These are phyloP conservation scores for Eimeria sp. DNA, from an alignment of 169 alveolate species.

Conservation along the genomic window DNA sequence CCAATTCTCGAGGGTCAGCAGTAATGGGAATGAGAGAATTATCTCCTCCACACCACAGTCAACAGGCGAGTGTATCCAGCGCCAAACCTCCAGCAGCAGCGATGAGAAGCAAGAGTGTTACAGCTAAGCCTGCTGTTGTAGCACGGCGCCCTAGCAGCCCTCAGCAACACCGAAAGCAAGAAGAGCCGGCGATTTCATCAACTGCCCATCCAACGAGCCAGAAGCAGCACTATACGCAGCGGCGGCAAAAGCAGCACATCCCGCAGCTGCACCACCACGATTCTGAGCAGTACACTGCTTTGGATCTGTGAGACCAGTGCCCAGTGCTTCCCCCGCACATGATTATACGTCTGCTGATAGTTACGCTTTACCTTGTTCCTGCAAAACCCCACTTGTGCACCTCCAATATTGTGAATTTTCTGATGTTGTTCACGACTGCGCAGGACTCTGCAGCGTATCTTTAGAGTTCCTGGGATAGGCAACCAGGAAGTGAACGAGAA, in stretches of 20 bases:
- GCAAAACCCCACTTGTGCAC: background rate
- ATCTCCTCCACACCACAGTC: background rate
- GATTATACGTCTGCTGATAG: slow-evolving; percentile 6
- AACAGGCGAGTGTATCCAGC: background rate
- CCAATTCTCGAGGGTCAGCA: slow-evolving; percentile 15
- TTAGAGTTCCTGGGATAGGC: background rate
- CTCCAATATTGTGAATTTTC: background rate
- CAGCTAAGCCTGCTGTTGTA: slow-evolving; percentile 4
- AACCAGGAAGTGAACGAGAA: background rate
- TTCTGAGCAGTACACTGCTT: background rate
- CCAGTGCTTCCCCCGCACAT: background rate
- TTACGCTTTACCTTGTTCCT: background rate
- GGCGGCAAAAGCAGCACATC: background rate
- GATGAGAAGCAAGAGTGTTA: background rate
- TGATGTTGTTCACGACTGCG: slow-evolving; percentile 12
- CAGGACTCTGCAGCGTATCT: slow-evolving; percentile 59
- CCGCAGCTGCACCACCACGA: background rate
- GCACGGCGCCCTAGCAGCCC: slow-evolving; percentile 9
- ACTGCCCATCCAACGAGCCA: background rate
- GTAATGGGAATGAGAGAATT: background rate
- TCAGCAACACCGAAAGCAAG: slow-evolving; percentile 34
- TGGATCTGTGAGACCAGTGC: slow-evolving; percentile 25
- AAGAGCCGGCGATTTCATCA: background rate
- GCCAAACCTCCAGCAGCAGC: slow-evolving; percentile 29
- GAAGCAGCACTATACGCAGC: background rate